Evolutionary conservation across 1,284 basidiomycete genomes (phyloP).

Genomic region (Xerocomus minutiporus): DNA sequence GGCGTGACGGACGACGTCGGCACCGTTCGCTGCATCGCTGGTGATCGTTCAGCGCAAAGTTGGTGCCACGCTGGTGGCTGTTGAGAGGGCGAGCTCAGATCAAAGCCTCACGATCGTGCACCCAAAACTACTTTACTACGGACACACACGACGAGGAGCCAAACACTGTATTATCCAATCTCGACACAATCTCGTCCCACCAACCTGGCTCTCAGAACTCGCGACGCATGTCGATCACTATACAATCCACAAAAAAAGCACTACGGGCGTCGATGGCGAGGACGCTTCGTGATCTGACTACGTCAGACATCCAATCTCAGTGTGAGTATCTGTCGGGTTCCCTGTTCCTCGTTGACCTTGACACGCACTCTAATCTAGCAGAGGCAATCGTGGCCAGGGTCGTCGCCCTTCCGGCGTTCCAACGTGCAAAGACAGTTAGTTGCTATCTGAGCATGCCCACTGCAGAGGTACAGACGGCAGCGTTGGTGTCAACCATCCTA

Average conservation of each 20-base stretch:
- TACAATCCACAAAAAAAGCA: constrained; percentile 44
- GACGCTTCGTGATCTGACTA: constrained; percentile 41
- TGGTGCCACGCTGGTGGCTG: not conserved
- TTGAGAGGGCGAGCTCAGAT: not conserved
- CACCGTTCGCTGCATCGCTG: constrained; percentile 11
- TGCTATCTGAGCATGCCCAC: constrained; percentile 77
- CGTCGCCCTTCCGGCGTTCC: constrained; percentile 48
- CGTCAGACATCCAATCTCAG: constrained; percentile 51
- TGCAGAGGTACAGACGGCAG: constrained; percentile 60
- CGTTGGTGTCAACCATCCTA: constrained; percentile 32
- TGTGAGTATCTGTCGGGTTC: constrained; percentile 38
- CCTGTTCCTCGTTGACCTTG: too few species aligned
- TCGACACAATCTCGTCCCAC: not conserved
- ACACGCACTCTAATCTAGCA: constrained; percentile 38
- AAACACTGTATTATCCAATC: not conserved
- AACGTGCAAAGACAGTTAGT: constrained; percentile 48
- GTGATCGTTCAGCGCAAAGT: constrained; percentile 14
- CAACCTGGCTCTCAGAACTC: constrained; percentile 2
- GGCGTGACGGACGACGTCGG: constrained; percentile 53
- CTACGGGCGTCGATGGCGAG: constrained; percentile 48
- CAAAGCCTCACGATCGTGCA: not conserved
- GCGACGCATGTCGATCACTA: constrained; percentile 30
- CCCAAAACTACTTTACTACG: not conserved
- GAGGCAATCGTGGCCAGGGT: constrained; percentile 47
- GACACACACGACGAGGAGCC: too few species aligned